Evolutionary conservation across 441 rosid genomes (phyloP), one percentile per base, ranked within the genome.

Genomic region (Dalechampia spathulata): DNA sequence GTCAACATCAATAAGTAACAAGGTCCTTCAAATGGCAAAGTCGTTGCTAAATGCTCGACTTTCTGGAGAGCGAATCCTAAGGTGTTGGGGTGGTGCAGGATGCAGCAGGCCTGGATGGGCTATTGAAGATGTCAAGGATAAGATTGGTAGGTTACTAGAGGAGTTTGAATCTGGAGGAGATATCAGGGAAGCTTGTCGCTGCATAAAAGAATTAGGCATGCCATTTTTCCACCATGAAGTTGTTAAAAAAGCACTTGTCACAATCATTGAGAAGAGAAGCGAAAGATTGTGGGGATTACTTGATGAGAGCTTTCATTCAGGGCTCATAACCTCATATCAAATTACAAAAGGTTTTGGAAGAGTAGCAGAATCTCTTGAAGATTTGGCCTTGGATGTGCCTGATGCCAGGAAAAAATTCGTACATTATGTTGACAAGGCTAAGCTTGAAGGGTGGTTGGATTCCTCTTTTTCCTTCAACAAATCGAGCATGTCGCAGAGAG

Each of bases 161-260:
- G 97, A 89, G 65, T 89, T 72, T 27, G 92, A 83, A 40, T 80
- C 81, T 0, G 92, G 97, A 30, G 95, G 95, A 17, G 95, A 82
- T 10, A 39, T 68, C 6, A 62, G 76, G 55, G 97, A 89, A 63
- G 97, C 97, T 38, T 75, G 76, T 32, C 80, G 77, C 36, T 89
- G 97, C 70, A 86, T 86, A 42, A 86, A 86, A 65, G 97, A 89
- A 27, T 59, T 89, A 27, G 88, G 84, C 51, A 86, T 89, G 95
- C 85, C 97, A 15, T 86, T 90, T 64, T 89, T 90, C 54, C 92
- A 86, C 72, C 93, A 90, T 15, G 95, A 90, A 58, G 82, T 86
- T 17, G 90, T 86, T 55, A 86, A 90, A 76, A 86, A 90, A 65
- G 77, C 84, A 17, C 34, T 84, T 47, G 79, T 86, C 58, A 64